Percentiles rank a stretch among this genome's conserved stretches.
These are phyloP conservation scores for Suillus ampliporus DNA, from an alignment of 768 basidiomycete species.

Conservation along the genomic window DNA sequence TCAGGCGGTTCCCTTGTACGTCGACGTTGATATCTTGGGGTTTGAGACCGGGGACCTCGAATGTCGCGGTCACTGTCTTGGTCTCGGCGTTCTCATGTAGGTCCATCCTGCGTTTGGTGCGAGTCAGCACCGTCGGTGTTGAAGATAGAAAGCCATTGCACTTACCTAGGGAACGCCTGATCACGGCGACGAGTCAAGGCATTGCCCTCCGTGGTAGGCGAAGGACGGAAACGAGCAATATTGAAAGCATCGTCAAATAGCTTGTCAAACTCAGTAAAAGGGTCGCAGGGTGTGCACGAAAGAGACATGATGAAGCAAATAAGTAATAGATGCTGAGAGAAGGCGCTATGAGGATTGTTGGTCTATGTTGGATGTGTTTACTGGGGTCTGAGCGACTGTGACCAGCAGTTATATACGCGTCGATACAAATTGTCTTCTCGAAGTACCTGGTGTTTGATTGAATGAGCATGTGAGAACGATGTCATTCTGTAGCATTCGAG, in stretches of 20 bases:
- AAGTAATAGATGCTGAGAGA: neutral
- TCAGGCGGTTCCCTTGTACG: constrained; percentile 53
- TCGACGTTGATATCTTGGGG: constrained; percentile 60
- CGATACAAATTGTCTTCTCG: neutral
- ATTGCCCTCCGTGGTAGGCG: constrained; percentile 13
- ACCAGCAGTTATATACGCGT: neutral
- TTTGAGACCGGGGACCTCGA: constrained; percentile 62
- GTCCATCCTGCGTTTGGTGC: constrained; percentile 50
- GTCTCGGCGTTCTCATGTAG: constrained; percentile 54
- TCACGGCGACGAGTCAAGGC: constrained; percentile 7
- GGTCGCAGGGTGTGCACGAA: constrained; percentile 39
- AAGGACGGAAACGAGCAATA: constrained; percentile 30
- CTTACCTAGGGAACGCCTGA: constrained; percentile 35
- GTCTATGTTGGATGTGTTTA: too few relatives aligned
- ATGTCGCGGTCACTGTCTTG: constrained; percentile 57
- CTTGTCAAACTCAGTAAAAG: constrained; percentile 48
- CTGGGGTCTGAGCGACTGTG: too few relatives aligned
- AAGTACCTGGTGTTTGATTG: neutral
- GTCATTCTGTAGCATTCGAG: neutral
- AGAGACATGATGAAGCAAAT: constrained; percentile 27
- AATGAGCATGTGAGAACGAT: neutral
- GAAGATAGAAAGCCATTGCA: neutral
- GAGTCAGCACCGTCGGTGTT: neutral
- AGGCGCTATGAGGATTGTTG: neutral
- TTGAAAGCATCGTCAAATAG: constrained; percentile 45